Evolutionary conservation across 768 basidiomycete genomes (phyloP).

Genomic region (Mycena vulgaris): DNA sequence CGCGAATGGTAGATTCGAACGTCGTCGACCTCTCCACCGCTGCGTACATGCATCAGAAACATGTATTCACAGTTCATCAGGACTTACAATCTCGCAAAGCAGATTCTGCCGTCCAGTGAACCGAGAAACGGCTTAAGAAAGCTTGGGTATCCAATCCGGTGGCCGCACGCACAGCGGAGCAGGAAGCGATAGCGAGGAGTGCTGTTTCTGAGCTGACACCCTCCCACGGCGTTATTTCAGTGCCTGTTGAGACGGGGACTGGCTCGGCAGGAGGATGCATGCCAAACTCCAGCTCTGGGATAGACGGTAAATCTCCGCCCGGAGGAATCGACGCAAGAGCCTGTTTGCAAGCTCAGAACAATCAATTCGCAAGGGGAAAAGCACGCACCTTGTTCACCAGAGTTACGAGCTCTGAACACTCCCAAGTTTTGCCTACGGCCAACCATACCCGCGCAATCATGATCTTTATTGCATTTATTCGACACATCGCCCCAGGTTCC

Average conservation of each 20-base stretch:
- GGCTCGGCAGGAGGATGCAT: conserved; percentile 63
- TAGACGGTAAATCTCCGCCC: conserved; percentile 29
- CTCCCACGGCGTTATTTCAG: conserved; percentile 50
- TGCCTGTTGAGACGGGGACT: conserved; percentile 55
- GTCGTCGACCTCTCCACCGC: conserved; percentile 69
- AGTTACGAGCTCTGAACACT: conserved; percentile 65
- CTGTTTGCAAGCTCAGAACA: conserved; percentile 49
- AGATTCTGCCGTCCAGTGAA: conserved; percentile 80
- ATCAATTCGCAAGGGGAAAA: conserved; percentile 20
- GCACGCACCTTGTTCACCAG: conserved; percentile 70
- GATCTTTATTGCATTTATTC: conserved; percentile 71
- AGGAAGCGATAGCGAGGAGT: conserved; percentile 69
- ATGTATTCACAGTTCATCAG: neutral
- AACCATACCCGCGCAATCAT: conserved; percentile 78
- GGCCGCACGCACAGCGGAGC: conserved; percentile 70
- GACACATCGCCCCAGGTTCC: conserved; percentile 57
- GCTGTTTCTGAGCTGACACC: conserved; percentile 70
- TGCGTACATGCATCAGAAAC: conserved; percentile 41
- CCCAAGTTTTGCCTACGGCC: conserved; percentile 81
- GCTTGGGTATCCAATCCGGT: conserved; percentile 73
- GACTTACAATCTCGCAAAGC: conserved; percentile 84
- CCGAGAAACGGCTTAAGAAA: conserved; percentile 68
- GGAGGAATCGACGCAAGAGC: conserved; percentile 60
- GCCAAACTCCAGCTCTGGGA: conserved; percentile 49
- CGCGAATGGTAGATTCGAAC: conserved; percentile 70